Base-by-base conservation (phyloP, 148 eudicot genomes). In the Fagopyrum tataricum region DNA sequence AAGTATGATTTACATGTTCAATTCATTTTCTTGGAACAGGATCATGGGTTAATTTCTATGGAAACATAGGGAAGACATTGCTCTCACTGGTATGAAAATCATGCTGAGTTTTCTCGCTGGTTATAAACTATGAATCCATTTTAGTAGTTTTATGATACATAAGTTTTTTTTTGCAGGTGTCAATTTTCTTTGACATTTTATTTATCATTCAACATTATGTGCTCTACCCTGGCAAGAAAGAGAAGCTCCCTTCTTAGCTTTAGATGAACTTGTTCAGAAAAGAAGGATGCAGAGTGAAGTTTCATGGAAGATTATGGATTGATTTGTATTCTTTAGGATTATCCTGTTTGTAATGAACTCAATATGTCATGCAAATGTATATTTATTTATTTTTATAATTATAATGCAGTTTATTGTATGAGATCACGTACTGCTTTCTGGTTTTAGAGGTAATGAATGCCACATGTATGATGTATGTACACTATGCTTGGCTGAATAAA, bases 11-110 rank as follows among this genome's bases (percentile, higher is more conserved):
- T 56, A 13, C 14, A 2, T 73, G n/a, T 41, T 71, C 37, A 68
- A 7, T 40, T 74, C 58, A 4, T 46, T 76, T 66, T 31, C 37
- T 55, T 44, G 71, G 20, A 42, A 70, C 89, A 93, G 98, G 83
- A 73, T 91, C 97, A 4, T 93, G 94, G 96, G 91, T 91, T 61
- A 94, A 94, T 80, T 91, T 94, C 78, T 87, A 91, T 74, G 97
- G 98, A 58, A 91, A 94, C 83, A 87, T 94, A 0, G 98, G 98
- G 69, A 94, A 94, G 85, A 89, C 96, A 42, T 72, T 91, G 90
- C 85, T 94, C 42, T 94, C 98, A 31, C 74, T 85, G 96, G 98
- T 93, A 89, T 42, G 87, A 39, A 31, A 67, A 15, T 17, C 48
- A 13, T 43, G 26, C 39, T 23, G 9, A 9, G 5, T 68, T 21